phyloP scores from a whole-genome alignment of 345 rosid species.

The Eucalyptus guilfoylei region DNA sequence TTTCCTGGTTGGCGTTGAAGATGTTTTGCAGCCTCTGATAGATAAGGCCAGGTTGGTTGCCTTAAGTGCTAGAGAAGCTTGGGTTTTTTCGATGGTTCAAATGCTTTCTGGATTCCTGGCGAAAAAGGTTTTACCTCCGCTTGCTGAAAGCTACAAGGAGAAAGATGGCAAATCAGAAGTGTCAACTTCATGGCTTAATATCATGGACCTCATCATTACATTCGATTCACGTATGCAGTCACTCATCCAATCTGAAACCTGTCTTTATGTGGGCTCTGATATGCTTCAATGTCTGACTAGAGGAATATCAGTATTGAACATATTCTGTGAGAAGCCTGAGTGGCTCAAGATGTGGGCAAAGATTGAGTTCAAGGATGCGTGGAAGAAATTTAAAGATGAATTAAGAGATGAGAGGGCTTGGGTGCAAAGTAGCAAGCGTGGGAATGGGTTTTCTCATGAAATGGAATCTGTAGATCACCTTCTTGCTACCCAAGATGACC shows the following conservation, averaged over 20 bases:
- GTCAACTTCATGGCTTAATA: conserved; percentile 51
- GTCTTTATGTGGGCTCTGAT: conserved; percentile 26
- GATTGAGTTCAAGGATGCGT: conserved; percentile 63
- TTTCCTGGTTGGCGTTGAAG: conserved; percentile 54
- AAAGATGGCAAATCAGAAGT: conserved; percentile 38
- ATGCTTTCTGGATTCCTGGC: conserved; percentile 50
- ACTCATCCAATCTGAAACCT: conserved; percentile 33
- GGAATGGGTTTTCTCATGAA: not conserved
- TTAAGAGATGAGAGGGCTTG: conserved; percentile 47
- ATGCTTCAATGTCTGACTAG: conserved; percentile 9
- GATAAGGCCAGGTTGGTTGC: conserved; percentile 51
- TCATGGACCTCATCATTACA: conserved; percentile 57
- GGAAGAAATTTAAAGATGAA: conserved; percentile 49
- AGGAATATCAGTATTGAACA: conserved; percentile 29
- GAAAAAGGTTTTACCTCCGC: conserved; percentile 34
- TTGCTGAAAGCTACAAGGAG: conserved; percentile 29
- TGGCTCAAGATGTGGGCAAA: conserved; percentile 82
- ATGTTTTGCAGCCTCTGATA: conserved; percentile 70
- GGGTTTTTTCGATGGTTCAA: conserved; percentile 73
- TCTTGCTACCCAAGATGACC: conserved; percentile 41
- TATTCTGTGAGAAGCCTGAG: conserved; percentile 46
- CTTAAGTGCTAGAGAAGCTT: conserved; percentile 71
- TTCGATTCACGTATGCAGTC: conserved; percentile 57
- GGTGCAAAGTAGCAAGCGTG: conserved; percentile 11
- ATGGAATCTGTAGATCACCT: conserved; percentile 22